Evolutionary conservation across 805 yeast genomes (phyloP).

Genomic region (Diddensiella santjacobensis): DNA sequence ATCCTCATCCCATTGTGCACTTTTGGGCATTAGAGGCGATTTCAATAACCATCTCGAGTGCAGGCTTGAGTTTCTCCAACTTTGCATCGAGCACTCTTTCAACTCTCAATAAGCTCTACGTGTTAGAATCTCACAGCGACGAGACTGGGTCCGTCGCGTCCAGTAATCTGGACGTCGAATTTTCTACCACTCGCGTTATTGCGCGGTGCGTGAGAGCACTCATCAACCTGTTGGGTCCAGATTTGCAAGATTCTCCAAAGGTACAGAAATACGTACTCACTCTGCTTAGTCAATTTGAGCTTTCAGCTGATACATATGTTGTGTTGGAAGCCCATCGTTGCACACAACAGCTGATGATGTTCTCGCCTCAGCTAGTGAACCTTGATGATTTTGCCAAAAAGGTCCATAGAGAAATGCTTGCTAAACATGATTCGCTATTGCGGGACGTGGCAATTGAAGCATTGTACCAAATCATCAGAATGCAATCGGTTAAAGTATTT

Average conservation of each 20-base stretch:
- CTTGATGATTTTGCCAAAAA: constrained; percentile 27
- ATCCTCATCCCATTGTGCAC: constrained; percentile 84
- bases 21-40: constrained; percentile 65
- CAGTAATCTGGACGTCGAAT: constrained; percentile 48
- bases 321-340: constrained; percentile 39
- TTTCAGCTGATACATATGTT: constrained; percentile 32
- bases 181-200: constrained; percentile 43
- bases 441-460: constrained; percentile 48
- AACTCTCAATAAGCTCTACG: constrained; percentile 38
- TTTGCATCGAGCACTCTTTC: constrained; percentile 44
- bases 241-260: constrained; percentile 30
- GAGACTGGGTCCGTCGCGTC: constrained; percentile 42
- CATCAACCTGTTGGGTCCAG: constrained; percentile 58
- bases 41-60: constrained; percentile 52
- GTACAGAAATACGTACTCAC: constrained; percentile 24
- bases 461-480: constrained; percentile 55
- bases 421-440: constrained; percentile 18
- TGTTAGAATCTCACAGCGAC: constrained; percentile 49
- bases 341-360: constrained; percentile 46
- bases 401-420: constrained; percentile 21
- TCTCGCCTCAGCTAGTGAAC: constrained; percentile 40
- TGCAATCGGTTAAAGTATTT: constrained; percentile 47
- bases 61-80: constrained; percentile 43
- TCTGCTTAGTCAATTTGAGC: constrained; percentile 35
- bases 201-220: constrained; percentile 44